Base-by-base conservation (phyloP, 164 flowering plant species). In the Vitis amurensis region DNA sequence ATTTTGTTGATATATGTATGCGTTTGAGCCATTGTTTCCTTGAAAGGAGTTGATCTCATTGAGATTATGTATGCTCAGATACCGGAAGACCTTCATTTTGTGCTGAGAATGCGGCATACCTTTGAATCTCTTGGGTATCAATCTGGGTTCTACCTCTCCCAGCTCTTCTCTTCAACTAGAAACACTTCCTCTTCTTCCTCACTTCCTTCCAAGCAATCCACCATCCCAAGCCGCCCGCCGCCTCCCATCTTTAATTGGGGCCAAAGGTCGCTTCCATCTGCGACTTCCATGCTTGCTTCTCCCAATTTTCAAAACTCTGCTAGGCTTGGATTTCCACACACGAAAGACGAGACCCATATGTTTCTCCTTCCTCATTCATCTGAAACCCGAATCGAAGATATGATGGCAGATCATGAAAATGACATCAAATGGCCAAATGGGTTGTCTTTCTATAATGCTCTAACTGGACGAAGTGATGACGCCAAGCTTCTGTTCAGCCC, bases 361-460 rank as follows among this genome's bases (percentile, higher is more conserved):
- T 92, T 91, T 74, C 84, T 91, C 66, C 84, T 80, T 44, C 97
- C 97, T 49, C 93, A 88, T 74, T 72, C 91, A 52, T 70, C 87
- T 1, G 90, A 89, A 63, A 27, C 83, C 49, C 84, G 84, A 61
- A 83, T 91, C 85, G 91, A 86, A n/a, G 90, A 85, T 9, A 85
- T 88, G 92, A 86, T 88, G 72, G 82, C 85, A 2, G 94, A 87
- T 56, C 92, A 86, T 10, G 97, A 90, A 49, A 75, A 81, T 14
- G 99, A 96, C 63, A 84, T 96, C 79, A 96, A 93, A 73, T 93
- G 99, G 99, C 99, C 99, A 0, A 91, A 86, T 61, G 99, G 99
- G 9, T 64, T 95, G 73, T 84, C 93, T 11, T 91, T 94, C 83
- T 90, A 87, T 68, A 82, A 85, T 69, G 97, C 95, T 3, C 86